Conservation (phyloP, 1,284 basidiomycete species). For the Trametes polyzona region DNA sequence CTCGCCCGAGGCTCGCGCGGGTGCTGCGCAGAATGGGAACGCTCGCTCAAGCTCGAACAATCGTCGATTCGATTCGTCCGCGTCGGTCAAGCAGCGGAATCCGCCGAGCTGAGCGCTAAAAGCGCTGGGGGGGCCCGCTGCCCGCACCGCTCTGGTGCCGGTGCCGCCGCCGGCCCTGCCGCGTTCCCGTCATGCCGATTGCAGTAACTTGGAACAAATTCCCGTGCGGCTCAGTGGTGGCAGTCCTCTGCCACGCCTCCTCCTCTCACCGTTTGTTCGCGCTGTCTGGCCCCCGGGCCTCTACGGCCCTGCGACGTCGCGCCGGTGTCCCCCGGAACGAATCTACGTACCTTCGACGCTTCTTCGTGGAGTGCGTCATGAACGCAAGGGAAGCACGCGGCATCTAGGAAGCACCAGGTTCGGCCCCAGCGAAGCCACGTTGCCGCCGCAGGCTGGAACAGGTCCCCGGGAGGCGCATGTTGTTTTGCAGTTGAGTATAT, state of each 20-base stretch:
- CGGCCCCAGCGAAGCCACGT: not conserved
- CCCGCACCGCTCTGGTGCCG: not conserved
- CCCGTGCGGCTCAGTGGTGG: not conserved
- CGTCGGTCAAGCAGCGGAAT: conserved; percentile 4
- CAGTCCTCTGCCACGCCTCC: not conserved
- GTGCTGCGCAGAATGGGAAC: not conserved
- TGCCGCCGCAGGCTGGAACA: not conserved
- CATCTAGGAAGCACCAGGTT: not conserved
- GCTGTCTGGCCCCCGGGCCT: no score
- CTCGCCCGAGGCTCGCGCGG: not conserved
- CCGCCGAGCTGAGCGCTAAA: not conserved
- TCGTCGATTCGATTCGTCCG: not conserved
- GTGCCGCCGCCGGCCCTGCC: not conserved
- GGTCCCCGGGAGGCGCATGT: not conserved
- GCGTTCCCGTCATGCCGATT: not conserved
- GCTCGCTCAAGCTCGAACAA: no score
- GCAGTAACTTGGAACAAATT: conserved; percentile 5
- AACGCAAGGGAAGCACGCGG: not conserved
- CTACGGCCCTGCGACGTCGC: not conserved
- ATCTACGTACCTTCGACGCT: not conserved
- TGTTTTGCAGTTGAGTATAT: no score
- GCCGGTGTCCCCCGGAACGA: not conserved
- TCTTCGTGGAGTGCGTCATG: not conserved
- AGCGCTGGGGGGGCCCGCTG: no score
- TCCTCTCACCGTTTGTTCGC: not conserved